Evolutionary conservation across 2,329 filamentous ascomycete species (phyloP).

Genomic region (Paraphoma chrysanthemicola): DNA sequence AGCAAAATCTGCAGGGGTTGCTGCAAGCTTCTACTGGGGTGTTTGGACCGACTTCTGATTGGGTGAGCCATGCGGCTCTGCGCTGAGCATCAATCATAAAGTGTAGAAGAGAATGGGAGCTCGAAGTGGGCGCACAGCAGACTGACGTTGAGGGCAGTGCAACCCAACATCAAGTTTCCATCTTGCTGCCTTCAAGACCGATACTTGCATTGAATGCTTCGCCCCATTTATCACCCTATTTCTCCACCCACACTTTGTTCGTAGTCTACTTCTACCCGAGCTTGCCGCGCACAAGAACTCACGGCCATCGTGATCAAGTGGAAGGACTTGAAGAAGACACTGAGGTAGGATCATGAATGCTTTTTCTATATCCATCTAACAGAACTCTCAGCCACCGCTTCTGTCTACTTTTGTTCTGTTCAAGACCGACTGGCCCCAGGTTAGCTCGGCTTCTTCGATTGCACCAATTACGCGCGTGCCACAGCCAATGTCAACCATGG

Average conservation of each 20-base stretch:
- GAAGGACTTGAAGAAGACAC: not conserved
- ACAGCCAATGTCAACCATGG: slow-evolving; percentile 15
- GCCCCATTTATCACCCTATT: slow-evolving; percentile 29
- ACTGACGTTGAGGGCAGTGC: slow-evolving; percentile 38
- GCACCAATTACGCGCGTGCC: not conserved
- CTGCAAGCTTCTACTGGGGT: slow-evolving; percentile 6
- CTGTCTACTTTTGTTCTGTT: not conserved
- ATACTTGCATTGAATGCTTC: slow-evolving; percentile 27
- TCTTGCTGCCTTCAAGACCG: slow-evolving; percentile 30
- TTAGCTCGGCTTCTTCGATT: not conserved
- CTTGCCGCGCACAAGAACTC: not conserved
- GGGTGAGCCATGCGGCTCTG: slow-evolving; percentile 44
- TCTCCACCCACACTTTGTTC: slow-evolving; percentile 12
- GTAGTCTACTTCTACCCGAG: slow-evolving; percentile 11
- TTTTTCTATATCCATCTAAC: not conserved
- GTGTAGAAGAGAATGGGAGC: slow-evolving; percentile 27
- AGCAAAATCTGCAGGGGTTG: slow-evolving; percentile 18
- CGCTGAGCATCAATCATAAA: slow-evolving; percentile 39
- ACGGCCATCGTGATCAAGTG: not conserved
- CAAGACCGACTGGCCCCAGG: not conserved
- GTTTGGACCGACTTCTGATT: slow-evolving; percentile 17
- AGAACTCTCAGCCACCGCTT: not conserved
- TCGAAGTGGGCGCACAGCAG: slow-evolving; percentile 24
- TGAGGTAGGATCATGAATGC: slow-evolving; percentile 2
- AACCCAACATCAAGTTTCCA: slow-evolving; percentile 23